phyloP scores from a whole-genome alignment of 2,329 filamentous ascomycete genomes.

The Seiridium cupressi region DNA sequence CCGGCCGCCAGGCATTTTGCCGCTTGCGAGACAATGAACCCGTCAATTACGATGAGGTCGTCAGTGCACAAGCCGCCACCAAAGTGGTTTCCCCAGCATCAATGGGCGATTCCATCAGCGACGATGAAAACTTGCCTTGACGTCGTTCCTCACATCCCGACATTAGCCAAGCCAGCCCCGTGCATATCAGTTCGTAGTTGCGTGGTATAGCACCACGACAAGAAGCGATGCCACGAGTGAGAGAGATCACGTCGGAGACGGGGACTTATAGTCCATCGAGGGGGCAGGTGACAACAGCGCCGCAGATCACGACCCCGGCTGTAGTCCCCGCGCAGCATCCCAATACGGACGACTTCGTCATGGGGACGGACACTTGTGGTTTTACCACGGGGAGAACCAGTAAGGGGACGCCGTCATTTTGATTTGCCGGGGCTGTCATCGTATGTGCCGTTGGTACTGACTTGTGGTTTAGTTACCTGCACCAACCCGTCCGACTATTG shows the following conservation, averaged over 20 bases:
- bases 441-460: background rate
- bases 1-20: background rate
- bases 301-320: background rate
- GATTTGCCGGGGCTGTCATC: too few species aligned
- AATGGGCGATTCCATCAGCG: too few species aligned
- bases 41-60: background rate
- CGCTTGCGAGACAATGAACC: conserved; percentile 10
- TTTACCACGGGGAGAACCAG: conserved; percentile 22
- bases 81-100: too few species aligned
- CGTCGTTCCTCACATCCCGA: too few species aligned
- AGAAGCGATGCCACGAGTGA: background rate
- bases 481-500: conserved; percentile 21
- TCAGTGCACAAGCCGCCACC: background rate
- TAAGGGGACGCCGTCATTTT: conserved; percentile 12
- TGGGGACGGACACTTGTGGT: conserved; percentile 23
- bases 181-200: too few species aligned
- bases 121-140: too few species aligned
- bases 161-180: too few species aligned
- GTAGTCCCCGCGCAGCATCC: background rate
- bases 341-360: conserved; percentile 11
- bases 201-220: too few species aligned
- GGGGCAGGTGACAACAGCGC: background rate
- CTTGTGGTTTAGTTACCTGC: conserved; percentile 23
- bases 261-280: background rate
- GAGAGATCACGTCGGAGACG: background rate